These are phyloP conservation scores for Excoecaria cochinchinensis DNA, from an alignment of 345 rosid species.

Conservation along the genomic window DNA sequence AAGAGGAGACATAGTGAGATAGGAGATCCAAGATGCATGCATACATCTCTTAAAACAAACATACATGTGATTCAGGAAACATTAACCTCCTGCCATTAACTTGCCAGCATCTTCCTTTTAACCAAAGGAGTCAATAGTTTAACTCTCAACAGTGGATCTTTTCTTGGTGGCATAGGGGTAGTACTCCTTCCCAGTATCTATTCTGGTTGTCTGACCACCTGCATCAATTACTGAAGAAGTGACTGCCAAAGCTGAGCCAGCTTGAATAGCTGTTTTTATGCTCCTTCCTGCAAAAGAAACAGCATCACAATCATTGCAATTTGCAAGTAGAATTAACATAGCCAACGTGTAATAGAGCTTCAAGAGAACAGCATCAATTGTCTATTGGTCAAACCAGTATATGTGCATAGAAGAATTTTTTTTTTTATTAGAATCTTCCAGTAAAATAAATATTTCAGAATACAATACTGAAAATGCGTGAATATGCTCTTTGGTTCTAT, in stretches of 20 bases:
- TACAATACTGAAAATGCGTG: not conserved
- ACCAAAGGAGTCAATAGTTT: conserved; percentile 20
- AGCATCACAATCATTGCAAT: not conserved
- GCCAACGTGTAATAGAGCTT: not conserved
- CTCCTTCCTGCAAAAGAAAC: conserved; percentile 59
- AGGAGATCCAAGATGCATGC: conserved; percentile 27
- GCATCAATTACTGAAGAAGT: conserved; percentile 81
- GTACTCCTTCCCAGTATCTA: conserved; percentile 85
- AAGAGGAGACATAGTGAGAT: not conserved
- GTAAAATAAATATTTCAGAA: not conserved
- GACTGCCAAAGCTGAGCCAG: conserved; percentile 82
- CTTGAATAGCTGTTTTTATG: conserved; percentile 77
- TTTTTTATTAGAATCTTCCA: not conserved
- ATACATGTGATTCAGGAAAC: conserved; percentile 19
- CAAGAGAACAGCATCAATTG: not conserved
- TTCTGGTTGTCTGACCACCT: conserved; percentile 91
- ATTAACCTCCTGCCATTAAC: conserved; percentile 1
- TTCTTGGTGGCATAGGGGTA: conserved; percentile 90
- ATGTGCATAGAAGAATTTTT: not conserved
- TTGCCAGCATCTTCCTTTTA: not conserved
- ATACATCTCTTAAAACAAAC: conserved; percentile 42
- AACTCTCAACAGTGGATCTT: conserved; percentile 41
- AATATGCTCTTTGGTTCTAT: not conserved
- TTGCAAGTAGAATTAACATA: not conserved
- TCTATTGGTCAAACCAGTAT: not conserved